phyloP scores from a whole-genome alignment of 139 green algal species.

The Volvox reticuliferus region DNA sequence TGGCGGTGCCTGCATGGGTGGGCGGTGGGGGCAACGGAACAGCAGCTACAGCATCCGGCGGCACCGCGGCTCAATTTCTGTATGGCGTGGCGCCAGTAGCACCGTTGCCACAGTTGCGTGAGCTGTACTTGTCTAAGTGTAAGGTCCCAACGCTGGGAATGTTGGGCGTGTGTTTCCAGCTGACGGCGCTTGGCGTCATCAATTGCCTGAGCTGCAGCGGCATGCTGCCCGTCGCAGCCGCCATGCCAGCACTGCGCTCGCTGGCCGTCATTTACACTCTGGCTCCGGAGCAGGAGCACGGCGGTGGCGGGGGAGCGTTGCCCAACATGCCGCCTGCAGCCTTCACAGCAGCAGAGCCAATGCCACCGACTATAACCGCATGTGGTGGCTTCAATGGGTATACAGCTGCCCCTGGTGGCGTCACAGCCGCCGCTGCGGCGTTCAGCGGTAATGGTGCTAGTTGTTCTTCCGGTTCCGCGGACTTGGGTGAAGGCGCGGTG shows the following conservation, averaged over 20 bases:
- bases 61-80: background rate
- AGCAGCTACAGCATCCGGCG: background rate
- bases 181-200: conserved; percentile 27
- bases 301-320: background rate
- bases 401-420: background rate
- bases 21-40: conserved; percentile 1
- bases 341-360: background rate
- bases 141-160: conserved; percentile 41
- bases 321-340: background rate
- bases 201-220: conserved; percentile 44
- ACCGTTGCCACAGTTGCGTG: conserved; percentile 26
- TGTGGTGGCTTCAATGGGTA: background rate
- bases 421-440: background rate
- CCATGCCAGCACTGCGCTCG: background rate
- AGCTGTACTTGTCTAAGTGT: conserved; percentile 49
- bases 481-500: background rate
- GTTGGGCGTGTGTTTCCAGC: conserved; percentile 34
- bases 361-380: no score
- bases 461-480: background rate
- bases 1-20: background rate
- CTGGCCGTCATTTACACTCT: conserved; percentile 42
- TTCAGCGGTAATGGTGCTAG: background rate
- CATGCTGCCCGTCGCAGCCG: background rate
- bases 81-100: conserved; percentile 7
- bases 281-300: conserved; percentile 2